These are phyloP conservation scores for Tillandsia leiboldiana DNA, from an alignment of 176 grass and related monocot species.

Conservation along the genomic window DNA sequence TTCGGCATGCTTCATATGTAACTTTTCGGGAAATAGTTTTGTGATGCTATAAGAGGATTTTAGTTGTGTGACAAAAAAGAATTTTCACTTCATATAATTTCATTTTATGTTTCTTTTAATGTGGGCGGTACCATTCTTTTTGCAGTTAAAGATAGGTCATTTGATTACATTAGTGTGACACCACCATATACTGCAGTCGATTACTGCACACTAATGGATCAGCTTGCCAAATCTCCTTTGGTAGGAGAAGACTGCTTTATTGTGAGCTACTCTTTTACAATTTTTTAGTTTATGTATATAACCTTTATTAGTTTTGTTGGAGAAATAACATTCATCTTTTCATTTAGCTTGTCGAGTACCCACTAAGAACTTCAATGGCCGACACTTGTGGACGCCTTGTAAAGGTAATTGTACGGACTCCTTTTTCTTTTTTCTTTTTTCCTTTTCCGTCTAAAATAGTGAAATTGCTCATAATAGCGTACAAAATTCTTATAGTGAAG, in stretches of 20 bases:
- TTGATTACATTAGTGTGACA: conserved; percentile 95
- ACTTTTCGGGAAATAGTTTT: neutral
- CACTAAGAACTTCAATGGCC: conserved; percentile 64
- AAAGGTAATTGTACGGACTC: conserved; percentile 25
- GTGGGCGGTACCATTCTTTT: neutral
- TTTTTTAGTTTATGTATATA: conserved; percentile 16
- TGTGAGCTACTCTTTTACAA: conserved; percentile 37
- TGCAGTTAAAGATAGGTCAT: conserved; percentile 44
- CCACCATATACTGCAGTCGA: conserved; percentile 78
- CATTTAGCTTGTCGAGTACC: conserved; percentile 79
- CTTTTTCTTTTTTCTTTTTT: neutral
- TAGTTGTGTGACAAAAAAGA: neutral
- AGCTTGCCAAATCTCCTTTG: conserved; percentile 67
- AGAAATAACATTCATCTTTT: conserved; percentile 18
- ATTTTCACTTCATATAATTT: neutral
- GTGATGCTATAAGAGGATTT: neutral
- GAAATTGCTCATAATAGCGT: neutral
- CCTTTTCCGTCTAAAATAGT: neutral
- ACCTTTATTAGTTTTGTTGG: neutral
- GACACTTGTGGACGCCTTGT: conserved; percentile 69
- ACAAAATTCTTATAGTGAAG: neutral
- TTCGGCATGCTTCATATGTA: neutral
- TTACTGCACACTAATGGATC: conserved; percentile 57
- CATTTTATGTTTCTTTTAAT: neutral
- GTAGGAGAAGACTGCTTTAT: conserved; percentile 94